phyloP scores from a whole-genome alignment of 139 green algal genomes.

The Desmodesmus armatus region DNA sequence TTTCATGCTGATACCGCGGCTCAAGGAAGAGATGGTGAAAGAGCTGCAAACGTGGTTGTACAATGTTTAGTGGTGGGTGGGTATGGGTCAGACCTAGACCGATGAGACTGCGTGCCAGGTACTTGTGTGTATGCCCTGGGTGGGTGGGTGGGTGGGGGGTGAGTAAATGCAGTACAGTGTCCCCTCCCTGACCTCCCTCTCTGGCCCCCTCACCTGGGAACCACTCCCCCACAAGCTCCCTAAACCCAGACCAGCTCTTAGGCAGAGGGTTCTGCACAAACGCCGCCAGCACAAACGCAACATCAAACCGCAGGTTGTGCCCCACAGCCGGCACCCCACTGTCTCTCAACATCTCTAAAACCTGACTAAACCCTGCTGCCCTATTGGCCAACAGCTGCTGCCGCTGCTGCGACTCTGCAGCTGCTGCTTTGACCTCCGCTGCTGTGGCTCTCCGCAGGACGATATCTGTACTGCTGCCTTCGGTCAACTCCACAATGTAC shows the following conservation, averaged over 20 bases:
- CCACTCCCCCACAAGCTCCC: slow-evolving; percentile 43
- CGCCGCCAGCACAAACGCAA: slow-evolving; percentile 69
- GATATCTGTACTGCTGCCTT: neutral
- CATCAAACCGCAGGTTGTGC: slow-evolving; percentile 78
- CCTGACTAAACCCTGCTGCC: slow-evolving; percentile 58
- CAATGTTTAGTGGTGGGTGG: no score
- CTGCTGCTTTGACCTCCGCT: neutral
- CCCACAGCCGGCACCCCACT: slow-evolving; percentile 62
- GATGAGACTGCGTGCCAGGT: no score
- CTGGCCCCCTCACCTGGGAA: slow-evolving; percentile 79
- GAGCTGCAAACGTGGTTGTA: no score
- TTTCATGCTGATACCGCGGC: neutral
- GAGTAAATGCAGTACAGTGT: no score
- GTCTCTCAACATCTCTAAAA: slow-evolving; percentile 72
- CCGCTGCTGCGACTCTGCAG: neutral
- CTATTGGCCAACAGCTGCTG: slow-evolving; percentile 11
- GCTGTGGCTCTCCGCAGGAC: slow-evolving; percentile 19
- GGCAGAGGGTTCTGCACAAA: slow-evolving; percentile 58
- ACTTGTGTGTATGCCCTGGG: no score
- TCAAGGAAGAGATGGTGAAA: no score
- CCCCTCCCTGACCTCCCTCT: no score
- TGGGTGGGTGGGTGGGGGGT: no score
- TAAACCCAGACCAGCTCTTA: slow-evolving; percentile 70
- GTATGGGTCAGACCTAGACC: no score
- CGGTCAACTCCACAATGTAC: slow-evolving; percentile 32